These are phyloP conservation scores for Trichoderma breve DNA, from an alignment of 2,329 filamentous ascomycete species.

Conservation along the genomic window DNA sequence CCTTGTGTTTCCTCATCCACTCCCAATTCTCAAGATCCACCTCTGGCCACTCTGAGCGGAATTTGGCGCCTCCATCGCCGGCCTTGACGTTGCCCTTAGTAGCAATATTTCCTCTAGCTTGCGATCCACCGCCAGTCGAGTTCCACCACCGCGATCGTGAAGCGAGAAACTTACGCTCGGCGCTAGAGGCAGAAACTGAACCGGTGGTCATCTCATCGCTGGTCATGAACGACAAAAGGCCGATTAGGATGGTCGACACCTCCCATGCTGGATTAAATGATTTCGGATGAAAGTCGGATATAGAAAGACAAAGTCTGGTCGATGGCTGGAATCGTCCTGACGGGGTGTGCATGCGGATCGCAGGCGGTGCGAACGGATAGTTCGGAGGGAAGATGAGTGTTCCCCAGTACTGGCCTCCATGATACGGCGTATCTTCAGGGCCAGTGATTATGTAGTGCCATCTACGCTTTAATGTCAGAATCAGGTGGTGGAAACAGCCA, in stretches of 20 bases:
- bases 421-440: conserved; percentile 89
- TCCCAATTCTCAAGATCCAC: conserved; percentile 85
- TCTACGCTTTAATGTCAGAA: conserved; percentile 39
- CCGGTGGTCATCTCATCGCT: conserved; percentile 98
- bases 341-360: conserved; percentile 98
- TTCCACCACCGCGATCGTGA: conserved; percentile 92
- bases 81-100: conserved; percentile 80
- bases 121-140: conserved; percentile 81
- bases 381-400: conserved; percentile 92
- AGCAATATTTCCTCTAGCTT: conserved; percentile 51
- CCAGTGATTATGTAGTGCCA: conserved; percentile 97
- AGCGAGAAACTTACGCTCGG: conserved; percentile 76
- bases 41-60: conserved; percentile 85
- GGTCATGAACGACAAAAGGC: conserved; percentile 95
- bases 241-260: conserved; percentile 92
- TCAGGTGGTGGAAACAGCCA: neutral
- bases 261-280: conserved; percentile 99
- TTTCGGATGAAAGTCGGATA: conserved; percentile 96
- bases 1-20: conserved; percentile 81
- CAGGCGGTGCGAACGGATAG: conserved; percentile 95
- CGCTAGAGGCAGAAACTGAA: conserved; percentile 71
- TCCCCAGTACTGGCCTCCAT: conserved; percentile 96
- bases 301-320: conserved; percentile 88
- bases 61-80: conserved; percentile 89
- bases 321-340: conserved; percentile 93